Evolutionary conservation across 371 early-diverging fungal genomes (phyloP).

Genomic region (Mucor irregularis): DNA sequence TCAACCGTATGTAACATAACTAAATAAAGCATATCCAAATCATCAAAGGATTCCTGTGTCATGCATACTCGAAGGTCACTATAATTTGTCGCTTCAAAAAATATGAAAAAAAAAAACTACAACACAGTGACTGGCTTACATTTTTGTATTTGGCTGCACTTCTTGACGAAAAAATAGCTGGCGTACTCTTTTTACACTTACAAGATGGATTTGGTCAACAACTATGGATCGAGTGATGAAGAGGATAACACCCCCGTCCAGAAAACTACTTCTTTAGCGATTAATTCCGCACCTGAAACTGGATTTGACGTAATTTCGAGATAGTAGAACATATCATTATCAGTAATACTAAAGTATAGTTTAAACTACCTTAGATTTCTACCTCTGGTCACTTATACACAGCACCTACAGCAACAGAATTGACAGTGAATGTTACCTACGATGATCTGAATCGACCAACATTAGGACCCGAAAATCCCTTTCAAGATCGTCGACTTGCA

Average conservation of each 20-base stretch:
- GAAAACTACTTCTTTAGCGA: slow-evolving; percentile 15
- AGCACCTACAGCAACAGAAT: slow-evolving; percentile 66
- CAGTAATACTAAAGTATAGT: background rate
- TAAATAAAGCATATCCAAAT: no score
- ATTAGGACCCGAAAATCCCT: slow-evolving; percentile 82
- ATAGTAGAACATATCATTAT: background rate
- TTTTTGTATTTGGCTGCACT: no score
- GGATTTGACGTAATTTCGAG: slow-evolving; percentile 62
- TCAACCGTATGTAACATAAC: no score
- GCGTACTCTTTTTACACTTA: background rate
- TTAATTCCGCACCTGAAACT: slow-evolving; percentile 77
- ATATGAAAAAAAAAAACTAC: background rate
- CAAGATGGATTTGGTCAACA: slow-evolving; percentile 41
- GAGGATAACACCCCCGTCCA: slow-evolving; percentile 34
- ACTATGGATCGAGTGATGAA: slow-evolving; percentile 61
- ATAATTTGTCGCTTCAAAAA: no score
- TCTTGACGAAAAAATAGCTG: no score
- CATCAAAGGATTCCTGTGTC: no score
- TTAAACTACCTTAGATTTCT: slow-evolving; percentile 20
- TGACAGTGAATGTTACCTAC: slow-evolving; percentile 80
- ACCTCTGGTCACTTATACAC: slow-evolving; percentile 48
- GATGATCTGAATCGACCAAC: slow-evolving; percentile 67
- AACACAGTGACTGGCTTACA: background rate
- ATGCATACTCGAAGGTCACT: no score
- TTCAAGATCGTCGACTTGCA: slow-evolving; percentile 46